These are phyloP conservation scores for Bruguiera parviflora DNA, from an alignment of 345 rosid species.

Conservation along the genomic window DNA sequence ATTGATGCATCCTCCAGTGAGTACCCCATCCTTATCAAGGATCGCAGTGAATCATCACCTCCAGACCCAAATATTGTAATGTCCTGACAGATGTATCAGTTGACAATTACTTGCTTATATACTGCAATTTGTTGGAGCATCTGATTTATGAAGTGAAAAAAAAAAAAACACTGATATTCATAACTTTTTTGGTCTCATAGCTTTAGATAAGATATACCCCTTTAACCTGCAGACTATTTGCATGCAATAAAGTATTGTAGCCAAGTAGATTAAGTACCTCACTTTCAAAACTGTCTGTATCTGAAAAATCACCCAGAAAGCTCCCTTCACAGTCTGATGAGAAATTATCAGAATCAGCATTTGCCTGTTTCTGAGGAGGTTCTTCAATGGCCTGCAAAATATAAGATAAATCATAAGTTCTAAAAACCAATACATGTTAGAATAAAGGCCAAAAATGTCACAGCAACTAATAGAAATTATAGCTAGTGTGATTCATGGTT, in stretches of 20 bases:
- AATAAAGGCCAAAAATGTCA: background rate
- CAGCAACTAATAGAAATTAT: background rate
- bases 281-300: constrained; percentile 44
- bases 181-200: background rate
- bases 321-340: constrained; percentile 50
- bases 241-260: background rate
- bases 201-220: background rate
- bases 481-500: background rate
- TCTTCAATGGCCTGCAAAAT: constrained; percentile 53
- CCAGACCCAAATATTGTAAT: constrained; percentile 33
- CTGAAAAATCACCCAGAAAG: constrained; percentile 47
- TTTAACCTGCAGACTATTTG: background rate
- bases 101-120: background rate
- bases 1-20: constrained; percentile 51
- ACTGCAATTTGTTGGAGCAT: background rate
- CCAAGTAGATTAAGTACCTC: constrained; percentile 47
- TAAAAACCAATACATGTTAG: background rate
- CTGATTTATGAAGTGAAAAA: background rate
- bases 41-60: constrained; percentile 32
- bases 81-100: constrained; percentile 36
- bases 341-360: constrained; percentile 35
- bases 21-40: constrained; percentile 69
- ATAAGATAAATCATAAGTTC: background rate
- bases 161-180: background rate
- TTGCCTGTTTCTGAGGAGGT: constrained; percentile 33